These are phyloP conservation scores for Halophytophthora batemanensis DNA, from an alignment of 352 stramenopile species.

Conservation along the genomic window DNA sequence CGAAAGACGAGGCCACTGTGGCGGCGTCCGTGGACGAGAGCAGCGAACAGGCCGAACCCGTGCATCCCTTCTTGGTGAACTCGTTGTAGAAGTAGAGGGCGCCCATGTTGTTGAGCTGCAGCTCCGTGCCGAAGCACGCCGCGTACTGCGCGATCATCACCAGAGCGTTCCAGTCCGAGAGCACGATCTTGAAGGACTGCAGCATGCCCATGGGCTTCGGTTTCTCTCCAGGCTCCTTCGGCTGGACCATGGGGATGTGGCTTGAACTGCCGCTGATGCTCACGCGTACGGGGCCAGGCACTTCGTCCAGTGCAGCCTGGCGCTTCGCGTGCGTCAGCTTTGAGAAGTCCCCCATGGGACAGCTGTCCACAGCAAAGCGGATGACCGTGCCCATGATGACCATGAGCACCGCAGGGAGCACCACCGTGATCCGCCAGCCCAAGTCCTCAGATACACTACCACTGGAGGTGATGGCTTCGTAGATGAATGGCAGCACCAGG, in stretches of 20 bases:
- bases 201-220: conserved; percentile 26
- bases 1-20: conserved; percentile 90
- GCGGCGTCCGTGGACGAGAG: conserved; percentile 66
- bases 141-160: conserved; percentile 94
- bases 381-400: conserved; percentile 74
- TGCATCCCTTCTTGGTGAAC: conserved; percentile 69
- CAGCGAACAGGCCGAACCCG: conserved; percentile 28
- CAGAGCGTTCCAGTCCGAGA: conserved; percentile 87
- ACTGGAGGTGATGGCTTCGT: conserved; percentile 73
- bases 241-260: conserved; percentile 21
- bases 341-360: conserved; percentile 91
- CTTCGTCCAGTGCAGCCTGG: conserved; percentile 48
- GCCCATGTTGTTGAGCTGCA: conserved; percentile 96
- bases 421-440: conserved; percentile 90
- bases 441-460: conserved; percentile 62
- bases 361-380: conserved; percentile 81
- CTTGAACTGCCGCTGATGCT: conserved; percentile 27
- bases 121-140: conserved; percentile 92
- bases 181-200: conserved; percentile 48
- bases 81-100: conserved; percentile 92
- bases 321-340: conserved; percentile 69
- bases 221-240: conserved; percentile 6
- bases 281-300: conserved; percentile 12
- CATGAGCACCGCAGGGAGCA: conserved; percentile 87
- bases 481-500: conserved; percentile 87